Conservation (phyloP, 768 basidiomycete genomes). For the Gymnopilus dilepis region DNA sequence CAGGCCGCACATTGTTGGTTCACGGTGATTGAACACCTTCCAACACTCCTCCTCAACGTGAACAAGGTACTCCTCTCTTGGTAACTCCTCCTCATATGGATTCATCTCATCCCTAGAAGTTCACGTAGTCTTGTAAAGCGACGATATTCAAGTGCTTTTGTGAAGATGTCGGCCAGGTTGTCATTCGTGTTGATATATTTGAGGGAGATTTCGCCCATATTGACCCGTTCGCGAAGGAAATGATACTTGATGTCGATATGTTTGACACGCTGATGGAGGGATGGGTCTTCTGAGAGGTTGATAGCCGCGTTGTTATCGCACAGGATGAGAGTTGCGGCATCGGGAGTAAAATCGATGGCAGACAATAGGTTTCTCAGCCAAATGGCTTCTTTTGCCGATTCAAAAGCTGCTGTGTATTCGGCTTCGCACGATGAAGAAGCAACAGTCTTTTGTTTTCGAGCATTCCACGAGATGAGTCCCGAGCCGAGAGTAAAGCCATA, state of each 20-base stretch:
- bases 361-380: slow-evolving; percentile 25
- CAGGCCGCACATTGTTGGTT: background rate
- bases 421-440: slow-evolving; percentile 41
- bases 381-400: slow-evolving; percentile 30
- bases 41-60: slow-evolving; percentile 39
- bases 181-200: slow-evolving; percentile 36
- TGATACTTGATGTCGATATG: slow-evolving; percentile 50
- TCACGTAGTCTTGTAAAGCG: slow-evolving; percentile 22
- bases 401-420: slow-evolving; percentile 47
- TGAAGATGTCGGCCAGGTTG: slow-evolving; percentile 46
- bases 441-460: slow-evolving; percentile 38
- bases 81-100: slow-evolving; percentile 25
- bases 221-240: slow-evolving; percentile 40
- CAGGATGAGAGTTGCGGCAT: slow-evolving; percentile 13
- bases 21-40: background rate
- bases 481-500: slow-evolving; percentile 29
- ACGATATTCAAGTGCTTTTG: slow-evolving; percentile 37
- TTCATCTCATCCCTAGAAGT: slow-evolving; percentile 19
- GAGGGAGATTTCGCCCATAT: slow-evolving; percentile 29
- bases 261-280: slow-evolving; percentile 41
- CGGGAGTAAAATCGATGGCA: slow-evolving; percentile 8
- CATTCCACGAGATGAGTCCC: slow-evolving; percentile 35
- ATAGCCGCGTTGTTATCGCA: slow-evolving; percentile 46
- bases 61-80: too few relatives aligned
- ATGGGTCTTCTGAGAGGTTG: slow-evolving; percentile 37